Conservation (phyloP, 176 grass and related monocot species). For the Dactylis glomerata region DNA sequence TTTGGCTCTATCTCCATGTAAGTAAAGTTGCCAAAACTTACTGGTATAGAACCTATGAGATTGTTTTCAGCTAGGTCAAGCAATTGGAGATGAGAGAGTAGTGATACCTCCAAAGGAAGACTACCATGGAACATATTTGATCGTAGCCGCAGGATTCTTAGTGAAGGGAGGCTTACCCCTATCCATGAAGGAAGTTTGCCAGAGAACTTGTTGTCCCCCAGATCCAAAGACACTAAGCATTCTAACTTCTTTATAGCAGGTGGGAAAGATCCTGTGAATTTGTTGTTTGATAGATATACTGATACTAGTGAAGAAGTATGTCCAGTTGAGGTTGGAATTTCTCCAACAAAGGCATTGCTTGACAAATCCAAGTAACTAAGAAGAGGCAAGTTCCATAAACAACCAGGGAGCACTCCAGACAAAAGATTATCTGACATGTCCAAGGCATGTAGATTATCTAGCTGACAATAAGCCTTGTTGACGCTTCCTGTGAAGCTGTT, state of each 20-base stretch:
- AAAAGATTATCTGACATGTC: conserved; percentile 22
- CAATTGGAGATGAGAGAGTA: not conserved
- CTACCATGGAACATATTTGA: conserved; percentile 18
- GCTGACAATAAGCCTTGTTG: not conserved
- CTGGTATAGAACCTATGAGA: not conserved
- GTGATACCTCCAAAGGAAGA: not conserved
- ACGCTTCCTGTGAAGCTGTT: not conserved
- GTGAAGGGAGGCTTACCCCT: not conserved
- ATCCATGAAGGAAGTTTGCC: conserved; percentile 20
- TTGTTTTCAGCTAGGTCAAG: conserved; percentile 19
- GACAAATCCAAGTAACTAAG: not conserved
- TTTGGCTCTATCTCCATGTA: too few species aligned
- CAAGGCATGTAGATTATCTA: not conserved
- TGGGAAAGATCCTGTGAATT: not conserved
- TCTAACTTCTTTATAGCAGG: not conserved
- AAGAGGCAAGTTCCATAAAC: not conserved
- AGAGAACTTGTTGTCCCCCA: not conserved
- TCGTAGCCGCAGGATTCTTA: not conserved
- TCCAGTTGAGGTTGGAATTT: not conserved
- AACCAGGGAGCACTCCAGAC: conserved; percentile 20
- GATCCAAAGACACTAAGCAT: not conserved
- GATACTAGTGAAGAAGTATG: not conserved
- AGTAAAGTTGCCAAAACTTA: not conserved
- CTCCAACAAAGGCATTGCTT: conserved; percentile 1
- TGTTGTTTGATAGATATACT: not conserved